These are phyloP conservation scores for Medicago ruthenica DNA, from an alignment of 306 rosid genomes.

Conservation along the genomic window DNA sequence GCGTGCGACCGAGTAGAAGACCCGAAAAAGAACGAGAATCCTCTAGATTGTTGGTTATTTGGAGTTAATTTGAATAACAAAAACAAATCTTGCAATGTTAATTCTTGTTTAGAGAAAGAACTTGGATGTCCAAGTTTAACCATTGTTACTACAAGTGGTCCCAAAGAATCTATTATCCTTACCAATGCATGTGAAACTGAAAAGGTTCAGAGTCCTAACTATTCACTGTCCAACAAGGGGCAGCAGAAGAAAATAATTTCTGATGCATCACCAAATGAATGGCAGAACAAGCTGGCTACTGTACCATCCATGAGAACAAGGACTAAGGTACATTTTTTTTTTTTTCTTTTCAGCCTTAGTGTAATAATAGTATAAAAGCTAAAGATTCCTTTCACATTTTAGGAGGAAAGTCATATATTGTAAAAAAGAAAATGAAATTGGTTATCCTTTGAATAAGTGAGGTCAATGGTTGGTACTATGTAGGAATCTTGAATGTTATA, in stretches of 20 bases:
- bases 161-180: constrained; percentile 51
- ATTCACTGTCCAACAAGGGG: constrained; percentile 44
- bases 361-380: constrained; percentile 16
- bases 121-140: constrained; percentile 2
- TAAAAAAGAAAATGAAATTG: constrained; percentile 21
- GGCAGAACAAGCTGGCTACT: constrained; percentile 59
- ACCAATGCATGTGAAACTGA: constrained; percentile 51
- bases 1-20: constrained; percentile 47
- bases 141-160: constrained; percentile 42
- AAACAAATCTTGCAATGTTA: constrained; percentile 38
- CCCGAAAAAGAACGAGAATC: constrained; percentile 46
- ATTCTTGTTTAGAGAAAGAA: constrained; percentile 51
- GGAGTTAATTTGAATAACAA: constrained; percentile 65
- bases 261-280: constrained; percentile 48
- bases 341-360: constrained; percentile 18
- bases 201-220: constrained; percentile 45
- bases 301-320: constrained; percentile 66
- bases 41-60: constrained; percentile 67
- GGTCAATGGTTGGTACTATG: constrained; percentile 27
- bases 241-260: constrained; percentile 54
- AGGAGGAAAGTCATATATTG: constrained; percentile 23
- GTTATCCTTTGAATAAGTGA: neutral
- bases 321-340: constrained; percentile 66
- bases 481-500: constrained; percentile 26
- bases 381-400: constrained; percentile 36